A percentile compares a stretch with the other conserved stretches of the same genome.
Conservation (phyloP, 495 filamentous ascomycete species). For the Penicillium simplicissimum region DNA sequence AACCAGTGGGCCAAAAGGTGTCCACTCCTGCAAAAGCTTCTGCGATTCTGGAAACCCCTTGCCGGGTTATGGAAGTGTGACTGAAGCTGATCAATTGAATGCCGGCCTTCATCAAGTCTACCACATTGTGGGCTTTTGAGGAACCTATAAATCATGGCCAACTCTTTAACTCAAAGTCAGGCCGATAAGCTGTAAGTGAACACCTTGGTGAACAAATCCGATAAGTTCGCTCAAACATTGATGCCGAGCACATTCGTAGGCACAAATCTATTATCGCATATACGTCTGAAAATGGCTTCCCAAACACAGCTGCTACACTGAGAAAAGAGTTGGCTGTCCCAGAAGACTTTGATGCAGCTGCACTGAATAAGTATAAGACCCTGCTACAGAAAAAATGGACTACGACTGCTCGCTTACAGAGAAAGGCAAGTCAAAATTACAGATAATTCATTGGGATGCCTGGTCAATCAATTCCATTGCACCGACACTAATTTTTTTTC, state of each 20-base stretch:
- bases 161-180: constrained; percentile 63
- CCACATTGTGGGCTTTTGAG: too few species aligned
- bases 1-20: too few species aligned
- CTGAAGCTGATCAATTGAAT: too few species aligned
- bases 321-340: constrained; percentile 50
- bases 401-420: constrained; percentile 85
- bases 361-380: constrained; percentile 83
- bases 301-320: constrained; percentile 63
- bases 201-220: constrained; percentile 11
- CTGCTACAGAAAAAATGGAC: constrained; percentile 96
- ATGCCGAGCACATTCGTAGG: constrained; percentile 41
- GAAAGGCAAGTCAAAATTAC: constrained; percentile 59
- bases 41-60: too few species aligned
- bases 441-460: background rate
- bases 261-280: constrained; percentile 90
- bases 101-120: too few species aligned
- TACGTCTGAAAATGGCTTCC: constrained; percentile 64
- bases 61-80: too few species aligned
- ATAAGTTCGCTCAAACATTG: too few species aligned
- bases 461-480: constrained; percentile 2
- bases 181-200: constrained; percentile 78
- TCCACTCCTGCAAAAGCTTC: too few species aligned
- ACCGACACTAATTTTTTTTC: background rate
- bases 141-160: too few species aligned
- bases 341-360: constrained; percentile 70